Base-by-base conservation (phyloP, 2,329 filamentous ascomycete species). In the Exophiala dermatitidis region DNA sequence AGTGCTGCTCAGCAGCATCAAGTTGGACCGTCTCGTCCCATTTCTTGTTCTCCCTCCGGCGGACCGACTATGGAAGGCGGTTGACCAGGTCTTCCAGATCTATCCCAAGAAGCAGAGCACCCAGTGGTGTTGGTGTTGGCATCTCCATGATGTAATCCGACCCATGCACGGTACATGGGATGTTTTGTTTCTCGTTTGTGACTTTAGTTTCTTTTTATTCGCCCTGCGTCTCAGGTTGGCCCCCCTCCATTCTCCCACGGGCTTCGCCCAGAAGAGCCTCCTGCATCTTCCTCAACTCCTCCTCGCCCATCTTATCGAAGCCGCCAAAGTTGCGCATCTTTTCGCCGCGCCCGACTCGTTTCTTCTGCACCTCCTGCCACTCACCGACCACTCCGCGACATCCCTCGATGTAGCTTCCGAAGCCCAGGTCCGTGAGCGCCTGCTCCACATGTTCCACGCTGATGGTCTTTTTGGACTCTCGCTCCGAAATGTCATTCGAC, bases 401-500 rank as follows among this genome's bases (percentile, higher is more conserved):
- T 55, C 90, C 87, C 10, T 85, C 82, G 4, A 98, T 87, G 67
- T 97, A 98, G 63, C 95, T 90, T 6, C 84, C 80, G 69, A 97
- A 98, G 1, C 91, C 93, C 19, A 98, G 81, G 65, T 95, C 88
- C 64, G 91, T 87, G 40, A 98, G 79, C 0, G 93, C 93, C 67
- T 91, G 91, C 66, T 91, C 94, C 64, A 98, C 94, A 74, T 98
- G 93, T 66, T 98, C 93, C 70, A 89, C 95, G 8, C 91, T 91
- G 64, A 98, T 98, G 3, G 93, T 98, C 79, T 98, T 98, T 77
- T 98, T 98, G 46, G 90, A 89, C 67, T 98, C 93, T 71, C 95
- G 95, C 70, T 98, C 93, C 8, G 90, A 94, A 60, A 98, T 98
- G 65, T 98, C 93, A 71, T 98, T 98, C 58, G 93, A 93, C 74